Percentiles rank a stretch among this genome's conserved stretches.
These are phyloP conservation scores for Lipomyces starkeyi DNA, from an alignment of 805 yeast species.

Conservation along the genomic window DNA sequence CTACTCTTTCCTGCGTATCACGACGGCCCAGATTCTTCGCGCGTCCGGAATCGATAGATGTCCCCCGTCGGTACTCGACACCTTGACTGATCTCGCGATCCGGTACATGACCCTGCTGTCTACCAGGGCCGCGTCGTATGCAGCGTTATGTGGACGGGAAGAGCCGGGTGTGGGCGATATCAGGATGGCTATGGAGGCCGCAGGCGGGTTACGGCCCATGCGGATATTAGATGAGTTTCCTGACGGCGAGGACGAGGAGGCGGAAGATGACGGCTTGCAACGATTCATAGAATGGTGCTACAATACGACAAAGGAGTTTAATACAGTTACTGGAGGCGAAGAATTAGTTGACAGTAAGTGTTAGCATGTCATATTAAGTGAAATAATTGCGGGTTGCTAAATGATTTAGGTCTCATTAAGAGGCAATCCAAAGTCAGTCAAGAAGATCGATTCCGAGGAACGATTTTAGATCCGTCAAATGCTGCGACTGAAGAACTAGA, in stretches of 20 bases:
- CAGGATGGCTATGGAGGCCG: slow-evolving; percentile 68
- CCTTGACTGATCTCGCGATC: slow-evolving; percentile 76
- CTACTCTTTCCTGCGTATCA: slow-evolving; percentile 30
- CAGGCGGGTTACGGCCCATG: slow-evolving; percentile 65
- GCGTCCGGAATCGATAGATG: slow-evolving; percentile 85
- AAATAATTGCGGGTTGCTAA: not conserved
- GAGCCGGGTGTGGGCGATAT: slow-evolving; percentile 68
- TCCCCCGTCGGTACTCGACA: slow-evolving; percentile 71
- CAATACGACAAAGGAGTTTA: slow-evolving; percentile 19
- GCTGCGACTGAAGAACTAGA: not conserved
- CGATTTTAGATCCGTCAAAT: slow-evolving; percentile 27
- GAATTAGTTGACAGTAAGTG: slow-evolving; percentile 26
- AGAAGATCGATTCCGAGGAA: slow-evolving; percentile 37
- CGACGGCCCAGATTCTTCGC: slow-evolving; percentile 60
- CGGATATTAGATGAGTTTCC: slow-evolving; percentile 31
- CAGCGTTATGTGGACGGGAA: slow-evolving; percentile 55
- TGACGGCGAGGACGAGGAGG: slow-evolving; percentile 26
- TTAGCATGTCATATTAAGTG: not conserved
- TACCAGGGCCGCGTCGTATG: slow-evolving; percentile 56
- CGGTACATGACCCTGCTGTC: slow-evolving; percentile 65
- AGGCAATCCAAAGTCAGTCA: slow-evolving; percentile 35
- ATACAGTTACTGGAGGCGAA: slow-evolving; percentile 25
- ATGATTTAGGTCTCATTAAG: slow-evolving; percentile 23
- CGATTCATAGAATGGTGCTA: slow-evolving; percentile 36
- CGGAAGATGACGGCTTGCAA: slow-evolving; percentile 34